A percentile compares a stretch with the other conserved stretches of the same genome.
Conservation (phyloP, 495 filamentous ascomycete species). For the Pseudomonodictys pantanalensis region DNA sequence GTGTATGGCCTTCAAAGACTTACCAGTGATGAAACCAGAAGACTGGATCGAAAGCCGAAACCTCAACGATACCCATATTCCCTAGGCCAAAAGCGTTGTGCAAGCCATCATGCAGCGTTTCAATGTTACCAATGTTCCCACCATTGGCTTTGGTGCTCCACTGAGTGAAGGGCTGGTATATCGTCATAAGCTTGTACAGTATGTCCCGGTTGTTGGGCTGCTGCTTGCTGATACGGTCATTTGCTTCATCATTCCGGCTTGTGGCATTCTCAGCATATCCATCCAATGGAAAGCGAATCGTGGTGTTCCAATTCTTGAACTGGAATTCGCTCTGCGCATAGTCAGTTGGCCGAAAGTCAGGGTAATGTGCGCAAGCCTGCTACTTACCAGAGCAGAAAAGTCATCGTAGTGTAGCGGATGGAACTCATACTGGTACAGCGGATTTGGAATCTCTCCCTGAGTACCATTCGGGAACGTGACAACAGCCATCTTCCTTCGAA, state of each 20-base stretch:
- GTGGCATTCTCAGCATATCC: slow-evolving; percentile 6
- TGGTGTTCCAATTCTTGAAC: slow-evolving; percentile 24
- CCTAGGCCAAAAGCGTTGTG: slow-evolving; percentile 25
- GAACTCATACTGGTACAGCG: slow-evolving; percentile 19
- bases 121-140: slow-evolving; percentile 21
- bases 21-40: slow-evolving; percentile 29
- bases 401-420: slow-evolving; percentile 14
- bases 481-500: neutral
- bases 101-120: slow-evolving; percentile 24
- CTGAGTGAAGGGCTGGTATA: slow-evolving; percentile 20
- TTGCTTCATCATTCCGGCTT: slow-evolving; percentile 15
- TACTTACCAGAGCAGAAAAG: slow-evolving; percentile 13
- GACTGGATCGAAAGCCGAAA: slow-evolving; percentile 24
- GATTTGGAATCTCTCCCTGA: slow-evolving; percentile 13
- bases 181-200: slow-evolving; percentile 25
- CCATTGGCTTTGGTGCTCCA: slow-evolving; percentile 27
- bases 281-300: slow-evolving; percentile 11
- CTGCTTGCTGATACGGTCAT: slow-evolving; percentile 1
- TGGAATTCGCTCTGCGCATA: slow-evolving; percentile 2
- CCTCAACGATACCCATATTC: slow-evolving; percentile 20
- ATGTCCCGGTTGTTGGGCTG: slow-evolving; percentile 18
- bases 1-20: neutral
- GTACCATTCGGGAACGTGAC: slow-evolving; percentile 20
- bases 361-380: neutral
- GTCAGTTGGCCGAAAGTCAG: neutral